Evolutionary conservation across 805 yeast genomes (phyloP), one percentile per base, ranked within the genome.

Genomic region (Kuraishia cidri): DNA sequence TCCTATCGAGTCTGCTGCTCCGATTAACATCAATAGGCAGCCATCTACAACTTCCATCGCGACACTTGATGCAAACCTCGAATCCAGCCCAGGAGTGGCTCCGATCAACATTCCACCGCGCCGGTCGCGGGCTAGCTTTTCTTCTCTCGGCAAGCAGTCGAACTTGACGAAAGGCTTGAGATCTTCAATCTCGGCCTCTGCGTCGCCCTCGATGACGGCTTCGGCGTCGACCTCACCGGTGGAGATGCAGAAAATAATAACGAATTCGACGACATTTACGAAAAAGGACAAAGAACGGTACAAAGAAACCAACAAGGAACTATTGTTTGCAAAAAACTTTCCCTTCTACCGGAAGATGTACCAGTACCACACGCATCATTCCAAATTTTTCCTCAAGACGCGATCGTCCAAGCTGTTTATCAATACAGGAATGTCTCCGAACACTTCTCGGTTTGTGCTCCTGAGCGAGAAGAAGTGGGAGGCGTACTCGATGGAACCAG

Each of bases 391-490:
- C 21, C 50, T 69, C 31, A 57, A 69, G 22, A 58, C 63, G 4
- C 35, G 40, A 4, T 30, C 32, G 53, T 58, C 74, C 32, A 60
- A 67, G 56, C 39, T 68, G 42, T 58, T 70, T 48, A 62, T 75
- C 41, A 58, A 75, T 54, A 52, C 86, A 33, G 66, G 82, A 37
- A 64, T 75, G 29, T 66, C 92, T 6, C 75, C 78, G 7, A 81
- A 76, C 44, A 62, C 79, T 25, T 67, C 77, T 4, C 68, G 68
- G 40, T 73, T 84, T 50, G 88, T 73, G 0, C 56, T 87, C 3
- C 58, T 86, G 4, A 65, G 76, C 3, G 80, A 80, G 17, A 69
- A 71, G 39, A 72, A 72, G 45, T 86, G 92, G 86, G 83, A 79
- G 49, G 75, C 85, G 4, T 84, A 69, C 47, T 56, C 62, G n/a